Evolutionary conservation across 441 rosid genomes (phyloP).

Genomic region (Erodium texanum): DNA sequence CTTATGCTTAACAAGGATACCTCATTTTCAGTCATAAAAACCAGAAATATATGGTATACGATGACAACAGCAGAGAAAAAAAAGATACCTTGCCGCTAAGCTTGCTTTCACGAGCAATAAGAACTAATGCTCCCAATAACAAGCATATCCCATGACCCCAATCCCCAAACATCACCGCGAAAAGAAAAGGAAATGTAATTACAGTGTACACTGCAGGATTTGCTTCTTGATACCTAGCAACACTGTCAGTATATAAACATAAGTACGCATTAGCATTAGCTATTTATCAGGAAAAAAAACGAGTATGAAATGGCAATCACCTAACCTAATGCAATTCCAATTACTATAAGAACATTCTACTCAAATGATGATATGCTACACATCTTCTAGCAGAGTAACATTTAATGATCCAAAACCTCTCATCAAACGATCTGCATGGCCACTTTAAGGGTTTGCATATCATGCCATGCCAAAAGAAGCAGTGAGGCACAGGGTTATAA

Average conservation of each 20-base stretch:
- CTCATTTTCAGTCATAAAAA: neutral
- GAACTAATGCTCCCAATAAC: slow-evolving; percentile 55
- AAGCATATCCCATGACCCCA: slow-evolving; percentile 99
- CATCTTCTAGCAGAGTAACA: neutral
- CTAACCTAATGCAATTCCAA: neutral
- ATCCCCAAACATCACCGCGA: slow-evolving; percentile 99
- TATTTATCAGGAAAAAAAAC: neutral
- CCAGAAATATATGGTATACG: neutral
- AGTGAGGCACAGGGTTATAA: neutral
- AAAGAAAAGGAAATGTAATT: slow-evolving; percentile 89
- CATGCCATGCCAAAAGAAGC: neutral
- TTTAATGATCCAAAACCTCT: neutral
- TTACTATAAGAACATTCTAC: neutral
- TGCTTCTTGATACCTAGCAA: slow-evolving; percentile 91
- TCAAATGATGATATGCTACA: neutral
- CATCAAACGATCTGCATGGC: neutral
- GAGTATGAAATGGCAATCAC: neutral
- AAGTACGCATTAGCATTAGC: neutral
- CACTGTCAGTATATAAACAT: slow-evolving; percentile 38
- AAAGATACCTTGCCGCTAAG: slow-evolving; percentile 62
- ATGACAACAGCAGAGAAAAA: neutral
- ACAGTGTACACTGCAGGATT: slow-evolving; percentile 84
- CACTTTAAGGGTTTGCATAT: neutral
- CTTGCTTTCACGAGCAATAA: slow-evolving; percentile 68
- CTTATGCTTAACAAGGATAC: neutral